Conservation (phyloP, 2,329 filamentous ascomycete species). For the Trichoderma sp. region DNA sequence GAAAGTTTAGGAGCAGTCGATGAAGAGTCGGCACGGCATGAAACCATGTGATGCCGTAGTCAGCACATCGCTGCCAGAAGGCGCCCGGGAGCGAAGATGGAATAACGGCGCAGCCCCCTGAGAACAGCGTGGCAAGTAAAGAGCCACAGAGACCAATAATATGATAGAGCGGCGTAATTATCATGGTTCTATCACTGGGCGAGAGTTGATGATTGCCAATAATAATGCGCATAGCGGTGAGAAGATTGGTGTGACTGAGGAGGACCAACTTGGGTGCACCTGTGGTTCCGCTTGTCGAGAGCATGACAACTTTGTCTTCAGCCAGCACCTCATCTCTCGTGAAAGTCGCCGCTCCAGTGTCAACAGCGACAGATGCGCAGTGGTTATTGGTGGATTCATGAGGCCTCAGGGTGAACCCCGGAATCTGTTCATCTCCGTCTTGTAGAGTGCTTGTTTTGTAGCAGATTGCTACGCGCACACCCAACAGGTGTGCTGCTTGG, state of each 20-base stretch:
- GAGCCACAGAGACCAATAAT: not conserved
- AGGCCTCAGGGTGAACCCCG: not conserved
- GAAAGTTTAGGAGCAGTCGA: not conserved
- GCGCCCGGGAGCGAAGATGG: not conserved
- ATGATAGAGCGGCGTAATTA: not conserved
- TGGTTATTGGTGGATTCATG: not conserved
- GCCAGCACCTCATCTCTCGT: not conserved
- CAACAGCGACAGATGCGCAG: not conserved
- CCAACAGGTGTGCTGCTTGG: not conserved
- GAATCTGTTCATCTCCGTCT: not conserved
- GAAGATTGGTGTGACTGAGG: not conserved
- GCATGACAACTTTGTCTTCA: not conserved
- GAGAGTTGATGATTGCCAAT: not conserved
- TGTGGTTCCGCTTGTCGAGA: not conserved
- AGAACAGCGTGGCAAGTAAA: not conserved
- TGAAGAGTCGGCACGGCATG: not conserved
- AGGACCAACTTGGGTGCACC: not conserved
- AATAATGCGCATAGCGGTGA: not conserved
- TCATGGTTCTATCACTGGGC: not conserved
- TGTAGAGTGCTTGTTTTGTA: not conserved
- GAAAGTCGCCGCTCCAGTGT: not conserved
- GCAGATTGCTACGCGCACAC: not conserved
- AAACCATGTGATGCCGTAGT: not conserved
- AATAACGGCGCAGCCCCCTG: not conserved
- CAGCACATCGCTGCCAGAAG: not conserved